These are phyloP conservation scores for Bidens hawaiensis DNA, from an alignment of 140 eudicot species.

Conservation along the genomic window DNA sequence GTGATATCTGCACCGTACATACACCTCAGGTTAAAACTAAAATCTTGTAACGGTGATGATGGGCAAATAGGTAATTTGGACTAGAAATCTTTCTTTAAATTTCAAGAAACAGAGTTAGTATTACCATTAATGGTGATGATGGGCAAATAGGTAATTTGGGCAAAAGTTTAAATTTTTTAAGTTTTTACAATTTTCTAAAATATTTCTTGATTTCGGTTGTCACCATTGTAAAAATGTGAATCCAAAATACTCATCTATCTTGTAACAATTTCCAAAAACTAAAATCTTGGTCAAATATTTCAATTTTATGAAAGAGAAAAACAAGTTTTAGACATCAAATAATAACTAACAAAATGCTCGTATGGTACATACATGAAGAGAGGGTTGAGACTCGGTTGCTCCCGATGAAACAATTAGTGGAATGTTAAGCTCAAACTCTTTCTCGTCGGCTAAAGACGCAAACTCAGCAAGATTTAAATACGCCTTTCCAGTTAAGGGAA, in stretches of 20 bases:
- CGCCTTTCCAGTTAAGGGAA: slow-evolving; percentile 47
- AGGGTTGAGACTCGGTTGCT: slow-evolving; percentile 41
- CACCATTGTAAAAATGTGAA: neutral
- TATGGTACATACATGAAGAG: slow-evolving; percentile 51
- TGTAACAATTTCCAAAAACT: neutral
- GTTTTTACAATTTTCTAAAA: no score
- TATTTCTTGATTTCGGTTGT: no score
- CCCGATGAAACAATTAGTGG: slow-evolving; percentile 51
- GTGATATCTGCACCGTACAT: slow-evolving; percentile 59
- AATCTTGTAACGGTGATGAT: neutral
- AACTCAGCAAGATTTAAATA: slow-evolving; percentile 78
- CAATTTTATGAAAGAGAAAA: neutral
- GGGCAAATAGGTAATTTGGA: neutral
- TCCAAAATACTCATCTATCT: neutral
- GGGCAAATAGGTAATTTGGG: no score
- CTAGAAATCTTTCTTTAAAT: neutral
- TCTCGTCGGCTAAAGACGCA: slow-evolving; percentile 51
- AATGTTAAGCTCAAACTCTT: slow-evolving; percentile 53
- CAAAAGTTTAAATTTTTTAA: no score
- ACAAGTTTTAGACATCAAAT: neutral
- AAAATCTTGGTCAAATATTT: neutral
- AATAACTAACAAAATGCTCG: slow-evolving; percentile 1
- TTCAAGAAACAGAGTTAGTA: no score
- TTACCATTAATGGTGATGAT: no score
- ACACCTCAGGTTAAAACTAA: neutral